Conservation (phyloP, 2,329 filamentous ascomycete species). For the Emergomyces orientalis region DNA sequence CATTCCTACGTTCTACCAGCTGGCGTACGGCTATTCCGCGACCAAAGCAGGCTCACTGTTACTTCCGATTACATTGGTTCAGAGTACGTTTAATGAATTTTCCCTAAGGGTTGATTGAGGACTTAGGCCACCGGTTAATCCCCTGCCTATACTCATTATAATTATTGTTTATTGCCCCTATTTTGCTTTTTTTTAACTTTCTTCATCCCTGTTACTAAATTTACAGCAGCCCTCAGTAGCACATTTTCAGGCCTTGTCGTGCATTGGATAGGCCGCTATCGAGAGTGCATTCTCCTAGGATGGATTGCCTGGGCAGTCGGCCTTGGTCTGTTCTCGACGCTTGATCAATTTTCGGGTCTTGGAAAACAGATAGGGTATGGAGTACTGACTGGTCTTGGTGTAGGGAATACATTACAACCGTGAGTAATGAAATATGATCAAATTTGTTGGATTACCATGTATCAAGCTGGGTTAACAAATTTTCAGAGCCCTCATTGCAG, state of each 20-base stretch:
- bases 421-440: constrained; percentile 12
- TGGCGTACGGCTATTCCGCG: constrained; percentile 40
- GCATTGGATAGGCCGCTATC: constrained; percentile 45
- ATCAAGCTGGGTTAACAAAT: not conserved
- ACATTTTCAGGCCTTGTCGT: constrained; percentile 46
- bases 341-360: constrained; percentile 40
- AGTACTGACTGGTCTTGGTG: constrained; percentile 44
- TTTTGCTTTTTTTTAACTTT: not conserved
- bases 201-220: constrained; percentile 19
- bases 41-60: constrained; percentile 43
- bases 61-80: constrained; percentile 42
- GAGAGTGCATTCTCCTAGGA: constrained; percentile 47
- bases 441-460: not conserved
- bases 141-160: not conserved
- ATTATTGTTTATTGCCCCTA: not conserved
- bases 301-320: constrained; percentile 46
- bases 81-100: constrained; percentile 25
- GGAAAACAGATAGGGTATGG: constrained; percentile 49
- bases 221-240: constrained; percentile 38
- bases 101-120: not conserved
- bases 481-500: constrained; percentile 25
- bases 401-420: constrained; percentile 46
- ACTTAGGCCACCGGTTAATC: not conserved
- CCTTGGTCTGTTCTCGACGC: constrained; percentile 45
- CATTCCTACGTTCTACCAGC: constrained; percentile 53